A percentile compares a stretch with the other conserved stretches of the same genome.
Conservation (phyloP, 345 rosid species). For the Citrus australasica region DNA sequence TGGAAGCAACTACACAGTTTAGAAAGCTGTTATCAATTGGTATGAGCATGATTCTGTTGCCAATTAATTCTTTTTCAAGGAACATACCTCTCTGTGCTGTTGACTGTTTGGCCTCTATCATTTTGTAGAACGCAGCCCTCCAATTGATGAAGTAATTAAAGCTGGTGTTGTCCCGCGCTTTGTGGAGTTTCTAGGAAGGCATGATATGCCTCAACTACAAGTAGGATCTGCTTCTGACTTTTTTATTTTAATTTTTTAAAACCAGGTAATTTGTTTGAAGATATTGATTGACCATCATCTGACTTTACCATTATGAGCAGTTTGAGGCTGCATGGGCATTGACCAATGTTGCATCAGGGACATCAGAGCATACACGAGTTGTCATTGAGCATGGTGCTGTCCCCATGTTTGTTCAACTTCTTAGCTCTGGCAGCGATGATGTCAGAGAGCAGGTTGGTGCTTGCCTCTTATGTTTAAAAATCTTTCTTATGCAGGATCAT, state of each 20-base stretch:
- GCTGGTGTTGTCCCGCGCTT: constrained; percentile 75
- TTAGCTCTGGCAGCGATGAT: constrained; percentile 78
- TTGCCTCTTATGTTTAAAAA: background rate
- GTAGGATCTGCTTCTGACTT: constrained; percentile 27
- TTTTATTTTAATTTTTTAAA: background rate
- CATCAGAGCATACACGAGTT: constrained; percentile 78
- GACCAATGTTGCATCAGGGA: constrained; percentile 89
- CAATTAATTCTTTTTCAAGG: background rate
- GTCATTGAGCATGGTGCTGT: constrained; percentile 83
- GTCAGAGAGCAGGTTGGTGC: constrained; percentile 75
- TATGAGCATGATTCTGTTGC: constrained; percentile 15
- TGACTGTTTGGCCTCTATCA: constrained; percentile 10
- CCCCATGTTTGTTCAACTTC: constrained; percentile 76
- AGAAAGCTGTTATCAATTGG: constrained; percentile 82
- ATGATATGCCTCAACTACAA: constrained; percentile 74
- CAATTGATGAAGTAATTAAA: constrained; percentile 83
- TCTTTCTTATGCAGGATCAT: background rate
- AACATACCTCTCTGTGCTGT: background rate
- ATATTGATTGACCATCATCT: constrained; percentile 9
- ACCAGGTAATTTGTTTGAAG: background rate
- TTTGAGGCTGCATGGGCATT: constrained; percentile 95
- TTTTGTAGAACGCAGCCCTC: constrained; percentile 73
- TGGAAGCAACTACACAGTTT: constrained; percentile 79
- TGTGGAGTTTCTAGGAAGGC: constrained; percentile 78
- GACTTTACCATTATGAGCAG: constrained; percentile 32